A percentile compares a stretch with the other conserved stretches of the same genome.
phyloP scores from a whole-genome alignment of 257 asterid genomes.

The Solanum pinnatisectum region DNA sequence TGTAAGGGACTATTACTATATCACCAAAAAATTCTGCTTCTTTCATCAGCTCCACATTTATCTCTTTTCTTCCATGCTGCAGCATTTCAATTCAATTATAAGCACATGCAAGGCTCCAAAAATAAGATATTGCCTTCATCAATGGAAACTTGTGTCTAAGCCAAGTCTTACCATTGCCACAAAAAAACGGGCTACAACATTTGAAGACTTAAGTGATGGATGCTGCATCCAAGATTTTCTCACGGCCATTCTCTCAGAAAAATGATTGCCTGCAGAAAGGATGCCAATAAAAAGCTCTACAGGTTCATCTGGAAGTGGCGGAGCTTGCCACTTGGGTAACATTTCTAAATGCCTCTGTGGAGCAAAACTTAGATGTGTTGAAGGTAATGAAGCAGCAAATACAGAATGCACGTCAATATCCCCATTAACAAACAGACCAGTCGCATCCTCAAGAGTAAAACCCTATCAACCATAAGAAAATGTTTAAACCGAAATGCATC shows the following conservation, averaged over 20 bases:
- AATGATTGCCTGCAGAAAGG: conserved; percentile 94
- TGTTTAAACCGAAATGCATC: neutral
- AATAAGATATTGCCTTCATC: neutral
- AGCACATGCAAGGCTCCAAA: neutral
- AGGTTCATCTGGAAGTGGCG: conserved; percentile 47
- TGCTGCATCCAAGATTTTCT: conserved; percentile 95
- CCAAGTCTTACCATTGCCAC: conserved; percentile 73
- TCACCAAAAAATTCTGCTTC: conserved; percentile 90
- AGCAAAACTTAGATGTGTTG: conserved; percentile 71
- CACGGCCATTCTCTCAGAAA: conserved; percentile 94
- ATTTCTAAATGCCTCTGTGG: conserved; percentile 68
- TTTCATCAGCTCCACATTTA: conserved; percentile 76
- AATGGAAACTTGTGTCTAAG: neutral
- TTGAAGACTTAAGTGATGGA: conserved; percentile 43
- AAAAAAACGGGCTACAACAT: conserved; percentile 70
- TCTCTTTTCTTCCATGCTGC: conserved; percentile 85
- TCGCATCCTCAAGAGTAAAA: conserved; percentile 89
- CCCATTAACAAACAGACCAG: conserved; percentile 68
- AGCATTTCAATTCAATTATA: conserved; percentile 5
- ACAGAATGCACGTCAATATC: conserved; percentile 64
- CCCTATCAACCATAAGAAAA: conserved; percentile 38
- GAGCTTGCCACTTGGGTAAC: conserved; percentile 68
- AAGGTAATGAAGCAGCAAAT: conserved; percentile 79
- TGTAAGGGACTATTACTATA: conserved; percentile 81
- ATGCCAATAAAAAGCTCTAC: conserved; percentile 81